Conservation (phyloP, 23 red algal genomes). For the Gracilariopsis chorda region DNA sequence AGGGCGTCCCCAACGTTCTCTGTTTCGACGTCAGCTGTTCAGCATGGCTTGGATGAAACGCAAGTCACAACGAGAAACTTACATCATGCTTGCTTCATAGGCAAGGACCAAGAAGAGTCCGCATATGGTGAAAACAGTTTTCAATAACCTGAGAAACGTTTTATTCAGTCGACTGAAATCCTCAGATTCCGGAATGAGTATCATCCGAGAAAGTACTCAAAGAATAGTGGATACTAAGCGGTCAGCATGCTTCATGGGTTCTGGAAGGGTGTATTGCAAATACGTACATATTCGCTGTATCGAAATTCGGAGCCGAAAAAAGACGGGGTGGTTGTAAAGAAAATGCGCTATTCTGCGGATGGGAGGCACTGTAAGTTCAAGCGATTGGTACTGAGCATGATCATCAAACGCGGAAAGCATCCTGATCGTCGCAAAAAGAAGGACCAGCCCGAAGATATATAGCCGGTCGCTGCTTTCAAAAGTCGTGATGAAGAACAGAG, state of each 20-base stretch:
- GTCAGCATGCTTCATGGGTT: background rate
- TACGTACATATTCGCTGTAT: conserved; percentile 16
- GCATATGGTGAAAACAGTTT: background rate
- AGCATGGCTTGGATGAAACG: background rate
- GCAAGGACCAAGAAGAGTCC: conserved; percentile 24
- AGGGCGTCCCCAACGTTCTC: too few species aligned
- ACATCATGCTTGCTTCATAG: conserved; percentile 51
- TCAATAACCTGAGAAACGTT: background rate
- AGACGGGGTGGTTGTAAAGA: background rate
- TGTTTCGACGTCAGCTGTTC: too few species aligned
- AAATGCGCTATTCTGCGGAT: background rate
- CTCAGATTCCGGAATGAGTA: background rate
- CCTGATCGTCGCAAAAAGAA: background rate
- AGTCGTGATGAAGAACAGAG: conserved; percentile 27
- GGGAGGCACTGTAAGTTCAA: background rate
- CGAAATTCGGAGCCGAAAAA: conserved; percentile 14
- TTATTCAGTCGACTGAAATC: background rate
- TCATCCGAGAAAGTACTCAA: background rate
- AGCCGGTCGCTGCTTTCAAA: background rate
- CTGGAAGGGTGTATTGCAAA: background rate
- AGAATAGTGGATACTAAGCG: background rate
- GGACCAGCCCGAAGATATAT: background rate
- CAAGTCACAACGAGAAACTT: background rate
- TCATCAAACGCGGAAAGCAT: background rate
- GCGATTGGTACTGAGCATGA: background rate